Evolutionary conservation across 164 flowering plant species (phyloP), one percentile per base, ranked within the genome.

Genomic region (Tinospora cordifolia): DNA sequence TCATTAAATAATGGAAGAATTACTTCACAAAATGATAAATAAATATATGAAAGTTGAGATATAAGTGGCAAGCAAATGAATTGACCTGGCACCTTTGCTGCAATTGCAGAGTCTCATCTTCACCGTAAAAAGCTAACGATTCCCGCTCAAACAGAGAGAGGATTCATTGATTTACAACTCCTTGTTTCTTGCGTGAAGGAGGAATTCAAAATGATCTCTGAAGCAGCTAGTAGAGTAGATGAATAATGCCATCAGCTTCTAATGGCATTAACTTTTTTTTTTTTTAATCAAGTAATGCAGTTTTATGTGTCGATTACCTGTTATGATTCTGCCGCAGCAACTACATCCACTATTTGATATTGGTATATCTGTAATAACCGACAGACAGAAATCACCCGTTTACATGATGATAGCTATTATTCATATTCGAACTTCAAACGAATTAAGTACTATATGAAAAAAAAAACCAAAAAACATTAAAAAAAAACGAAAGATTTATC

Each of bases 121-220:
- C 24, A 51, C 76, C 13, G 24, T 74, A 64, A 72, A 54, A 69
- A 69, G 69, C 66, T 74, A 12, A 74, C 41, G 24, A 58, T 74
- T 2, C 72, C 57, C 14, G 49, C 41, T 26, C 63, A 54, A 65
- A 46, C 65, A 15, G 76, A 74, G 30, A 74, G 26, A 63, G 72
- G 54, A 25, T 65, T 69, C 41, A 69, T 74, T 26, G 41, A 74
- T 59, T 64, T 72, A 2, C 57, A 74, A 21, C 49, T 69, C 19
- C 54, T 74, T 12, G 30, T 39, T 64, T 63, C 72, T n/a, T 64
- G 72, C 72, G 24, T 74, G 76, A 54, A 69, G 27, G 72, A 74
- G 41, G 76, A 72, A 12, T 74, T 64, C 3, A 11, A 74, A 22
- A 74, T 69, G 60, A 69, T 74, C 36, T 63, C 41, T 54, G 64